A percentile compares a stretch with the other conserved stretches of the same genome.
phyloP scores from a whole-genome alignment of 2,329 filamentous ascomycete species.

The Aspergillus pseudoterreus region DNA sequence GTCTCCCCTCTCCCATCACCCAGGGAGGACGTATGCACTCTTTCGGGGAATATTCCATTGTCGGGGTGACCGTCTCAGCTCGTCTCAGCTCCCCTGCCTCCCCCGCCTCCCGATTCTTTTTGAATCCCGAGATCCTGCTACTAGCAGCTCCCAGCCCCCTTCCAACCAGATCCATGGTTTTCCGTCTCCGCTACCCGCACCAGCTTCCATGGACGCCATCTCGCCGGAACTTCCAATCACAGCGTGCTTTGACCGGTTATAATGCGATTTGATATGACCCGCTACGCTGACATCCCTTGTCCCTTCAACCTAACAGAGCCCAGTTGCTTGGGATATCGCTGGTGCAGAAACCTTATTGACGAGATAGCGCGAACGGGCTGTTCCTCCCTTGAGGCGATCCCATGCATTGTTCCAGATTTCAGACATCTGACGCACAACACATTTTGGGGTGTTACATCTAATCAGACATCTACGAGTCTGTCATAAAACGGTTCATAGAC shows the following conservation, averaged over 20 bases:
- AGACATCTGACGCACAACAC: background rate
- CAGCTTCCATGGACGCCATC: slow-evolving; percentile 12
- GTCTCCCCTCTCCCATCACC: background rate
- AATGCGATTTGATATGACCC: background rate
- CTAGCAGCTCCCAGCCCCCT: background rate
- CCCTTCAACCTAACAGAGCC: background rate
- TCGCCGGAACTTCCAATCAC: slow-evolving; percentile 7
- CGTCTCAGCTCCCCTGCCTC: background rate
- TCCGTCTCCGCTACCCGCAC: slow-evolving; percentile 15
- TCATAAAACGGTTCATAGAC: too few relatives aligned
- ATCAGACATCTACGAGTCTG: too few relatives aligned
- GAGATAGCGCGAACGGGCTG: background rate
- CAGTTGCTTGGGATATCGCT: background rate
- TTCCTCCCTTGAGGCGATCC: background rate
- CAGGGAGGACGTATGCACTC: background rate
- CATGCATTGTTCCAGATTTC: background rate
- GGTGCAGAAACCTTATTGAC: background rate
- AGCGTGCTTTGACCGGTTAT: background rate
- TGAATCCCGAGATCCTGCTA: background rate
- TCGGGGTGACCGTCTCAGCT: background rate
- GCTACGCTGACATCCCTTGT: background rate
- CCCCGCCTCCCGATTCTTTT: background rate
- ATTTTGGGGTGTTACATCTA: background rate
- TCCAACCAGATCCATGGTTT: slow-evolving; percentile 18
- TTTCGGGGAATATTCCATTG: background rate